Evolutionary conservation across 164 flowering plant genomes (phyloP), one percentile per base, ranked within the genome.

Genomic region (Vitis amurensis): DNA sequence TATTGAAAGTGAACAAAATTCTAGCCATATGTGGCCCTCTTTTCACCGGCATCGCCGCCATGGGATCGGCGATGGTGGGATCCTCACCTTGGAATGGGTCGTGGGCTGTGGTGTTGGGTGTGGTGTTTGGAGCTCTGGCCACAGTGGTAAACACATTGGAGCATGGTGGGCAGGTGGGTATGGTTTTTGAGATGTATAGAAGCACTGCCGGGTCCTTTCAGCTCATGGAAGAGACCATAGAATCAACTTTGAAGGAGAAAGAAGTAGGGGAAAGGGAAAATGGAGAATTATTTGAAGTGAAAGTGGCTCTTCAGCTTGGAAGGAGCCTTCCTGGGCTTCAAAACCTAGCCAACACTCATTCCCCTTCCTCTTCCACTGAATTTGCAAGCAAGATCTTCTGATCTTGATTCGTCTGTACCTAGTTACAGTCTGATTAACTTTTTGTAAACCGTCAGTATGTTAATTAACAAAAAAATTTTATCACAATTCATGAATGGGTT

Each of bases 151-250:
- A 81, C 69, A 67, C 81, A 3, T 0, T 87, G 17, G 84, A 85
- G 71, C 90, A 85, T 50, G 88, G 88, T 12, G 64, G 64, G 73
- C 88, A 87, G 75, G 81, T 88, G 2, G 92, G 90, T 7, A 88
- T 86, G 89, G 83, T 86, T 58, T 70, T 80, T 55, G 90, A 87
- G 77, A 81, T 84, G 88, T 87, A 84, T 19, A 55, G 87, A 51
- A 81, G 67, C 73, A 68, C 68, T 50, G 84, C 80, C 0, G 90
- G 90, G 0, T 75, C 58, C n/a, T 85, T 81, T 19, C 61, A 60
- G 19, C 64, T 73, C 2, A 50, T 87, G 63, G 83, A 80, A 63
- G 86, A 81, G 71, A 52, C 72, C 16, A 82, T 83, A 16, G 78
- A 73, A 61, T 67, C 71, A 0, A 75, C 73, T 3, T 23, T 83